phyloP scores from a whole-genome alignment of 192 early-diverging fungal genomes.

The Gonapodya prolifera region DNA sequence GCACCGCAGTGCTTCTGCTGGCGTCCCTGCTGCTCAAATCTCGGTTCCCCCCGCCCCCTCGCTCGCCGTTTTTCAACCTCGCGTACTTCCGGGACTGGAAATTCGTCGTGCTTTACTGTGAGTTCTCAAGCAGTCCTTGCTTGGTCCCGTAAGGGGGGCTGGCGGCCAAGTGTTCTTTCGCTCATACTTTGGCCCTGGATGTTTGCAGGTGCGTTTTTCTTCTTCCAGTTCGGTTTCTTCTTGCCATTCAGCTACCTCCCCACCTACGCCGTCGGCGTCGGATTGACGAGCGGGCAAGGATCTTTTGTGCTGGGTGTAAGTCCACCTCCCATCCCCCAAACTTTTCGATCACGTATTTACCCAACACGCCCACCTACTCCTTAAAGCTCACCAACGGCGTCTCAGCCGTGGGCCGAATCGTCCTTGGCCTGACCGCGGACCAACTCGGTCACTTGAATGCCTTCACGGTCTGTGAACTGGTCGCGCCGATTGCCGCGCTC shows the following conservation, averaged over 20 bases:
- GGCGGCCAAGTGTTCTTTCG: not conserved
- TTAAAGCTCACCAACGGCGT: slow-evolving; percentile 55
- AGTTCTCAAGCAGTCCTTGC: not conserved
- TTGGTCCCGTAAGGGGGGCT: not conserved
- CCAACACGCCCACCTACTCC: slow-evolving; percentile 45
- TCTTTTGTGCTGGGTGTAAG: slow-evolving; percentile 45
- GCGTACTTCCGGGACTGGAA: not conserved
- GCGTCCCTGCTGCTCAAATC: not conserved
- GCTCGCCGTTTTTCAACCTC: not conserved
- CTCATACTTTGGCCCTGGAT: not conserved
- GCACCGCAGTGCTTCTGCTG: not conserved
- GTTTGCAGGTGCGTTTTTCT: not conserved
- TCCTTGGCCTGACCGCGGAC: slow-evolving; percentile 50
- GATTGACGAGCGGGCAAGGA: slow-evolving; percentile 40
- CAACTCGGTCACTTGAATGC: slow-evolving; percentile 48
- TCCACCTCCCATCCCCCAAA: no score
- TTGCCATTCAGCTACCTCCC: not conserved
- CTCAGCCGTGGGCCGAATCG: slow-evolving; percentile 46
- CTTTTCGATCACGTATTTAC: no score
- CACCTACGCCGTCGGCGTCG: slow-evolving; percentile 35
- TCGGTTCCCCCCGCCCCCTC: not conserved
- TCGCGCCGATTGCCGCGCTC: slow-evolving; percentile 12
- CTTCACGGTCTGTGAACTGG: slow-evolving; percentile 25
- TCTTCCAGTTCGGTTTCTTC: slow-evolving; percentile 2
- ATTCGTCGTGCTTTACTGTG: not conserved